phyloP scores from a whole-genome alignment of 176 grass and related monocot genomes.

The Carex littledalei region DNA sequence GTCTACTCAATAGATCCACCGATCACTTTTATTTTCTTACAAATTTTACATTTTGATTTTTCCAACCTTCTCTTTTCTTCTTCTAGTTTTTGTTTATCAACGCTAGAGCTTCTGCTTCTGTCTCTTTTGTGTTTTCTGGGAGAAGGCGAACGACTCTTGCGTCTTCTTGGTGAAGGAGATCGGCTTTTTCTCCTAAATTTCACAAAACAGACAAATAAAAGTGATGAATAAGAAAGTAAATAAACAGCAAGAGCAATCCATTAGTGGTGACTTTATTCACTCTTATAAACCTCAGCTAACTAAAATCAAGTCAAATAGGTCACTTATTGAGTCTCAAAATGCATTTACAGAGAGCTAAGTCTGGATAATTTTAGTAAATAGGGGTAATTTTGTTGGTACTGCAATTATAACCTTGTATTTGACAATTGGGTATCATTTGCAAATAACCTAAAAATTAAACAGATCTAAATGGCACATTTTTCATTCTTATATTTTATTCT shows the following conservation, averaged over 20 bases:
- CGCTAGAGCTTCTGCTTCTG: slow-evolving; percentile 54
- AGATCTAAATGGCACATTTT: not conserved
- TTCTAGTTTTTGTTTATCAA: slow-evolving; percentile 78
- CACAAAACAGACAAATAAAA: slow-evolving; percentile 24
- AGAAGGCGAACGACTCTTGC: slow-evolving; percentile 42
- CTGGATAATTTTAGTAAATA: not conserved
- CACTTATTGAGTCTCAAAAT: not conserved
- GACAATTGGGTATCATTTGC: not conserved
- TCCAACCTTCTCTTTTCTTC: slow-evolving; percentile 98
- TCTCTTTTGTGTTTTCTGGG: slow-evolving; percentile 57
- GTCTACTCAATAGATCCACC: not conserved
- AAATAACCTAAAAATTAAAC: not conserved
- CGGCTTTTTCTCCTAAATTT: slow-evolving; percentile 73
- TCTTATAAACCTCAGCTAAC: not conserved
- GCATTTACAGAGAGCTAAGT: not conserved
- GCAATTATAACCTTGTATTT: not conserved
- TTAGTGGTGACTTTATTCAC: not conserved
- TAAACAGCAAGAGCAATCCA: not conserved
- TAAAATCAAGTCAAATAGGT: not conserved
- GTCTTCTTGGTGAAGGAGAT: slow-evolving; percentile 60
- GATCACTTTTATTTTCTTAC: not conserved
- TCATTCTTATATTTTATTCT: not conserved
- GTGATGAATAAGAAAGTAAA: not conserved
- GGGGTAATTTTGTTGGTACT: not conserved
- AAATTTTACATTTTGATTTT: slow-evolving; percentile 23